Conservation (phyloP, 345 rosid genomes). For the Lagerstroemia speciosa region DNA sequence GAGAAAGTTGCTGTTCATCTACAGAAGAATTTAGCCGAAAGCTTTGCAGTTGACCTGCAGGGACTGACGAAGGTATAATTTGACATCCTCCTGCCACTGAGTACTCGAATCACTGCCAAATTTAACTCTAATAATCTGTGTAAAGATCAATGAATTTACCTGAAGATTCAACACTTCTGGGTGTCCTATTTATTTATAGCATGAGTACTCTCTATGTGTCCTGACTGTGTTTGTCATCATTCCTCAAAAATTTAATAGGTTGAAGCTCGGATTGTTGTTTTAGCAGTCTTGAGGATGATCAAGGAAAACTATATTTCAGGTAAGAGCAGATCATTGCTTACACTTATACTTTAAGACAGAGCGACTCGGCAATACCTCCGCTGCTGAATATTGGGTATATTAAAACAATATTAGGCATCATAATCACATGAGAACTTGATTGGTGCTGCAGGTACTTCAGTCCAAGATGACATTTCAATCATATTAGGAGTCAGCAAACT, state of each 20-base stretch:
- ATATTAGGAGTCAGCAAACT: slow-evolving; percentile 42
- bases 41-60: slow-evolving; percentile 61
- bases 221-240: background rate
- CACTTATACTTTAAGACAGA: background rate
- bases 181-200: background rate
- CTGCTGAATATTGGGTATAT: background rate
- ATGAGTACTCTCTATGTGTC: background rate
- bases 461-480: slow-evolving; percentile 66
- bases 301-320: slow-evolving; percentile 68
- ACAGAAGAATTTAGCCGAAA: slow-evolving; percentile 44
- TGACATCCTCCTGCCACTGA: background rate
- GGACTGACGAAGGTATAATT: slow-evolving; percentile 61
- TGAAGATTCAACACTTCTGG: background rate
- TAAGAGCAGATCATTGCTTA: slow-evolving; percentile 12
- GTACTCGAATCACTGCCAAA: background rate
- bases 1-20: slow-evolving; percentile 74
- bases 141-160: background rate
- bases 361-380: background rate
- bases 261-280: slow-evolving; percentile 86
- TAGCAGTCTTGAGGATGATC: slow-evolving; percentile 81
- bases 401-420: background rate
- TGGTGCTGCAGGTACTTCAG: slow-evolving; percentile 42
- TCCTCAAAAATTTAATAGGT: slow-evolving; percentile 33
- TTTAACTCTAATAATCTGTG: background rate
- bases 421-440: background rate